These are phyloP conservation scores for Tetradesmus obliquus DNA, from an alignment of 139 green algal species.

Conservation along the genomic window DNA sequence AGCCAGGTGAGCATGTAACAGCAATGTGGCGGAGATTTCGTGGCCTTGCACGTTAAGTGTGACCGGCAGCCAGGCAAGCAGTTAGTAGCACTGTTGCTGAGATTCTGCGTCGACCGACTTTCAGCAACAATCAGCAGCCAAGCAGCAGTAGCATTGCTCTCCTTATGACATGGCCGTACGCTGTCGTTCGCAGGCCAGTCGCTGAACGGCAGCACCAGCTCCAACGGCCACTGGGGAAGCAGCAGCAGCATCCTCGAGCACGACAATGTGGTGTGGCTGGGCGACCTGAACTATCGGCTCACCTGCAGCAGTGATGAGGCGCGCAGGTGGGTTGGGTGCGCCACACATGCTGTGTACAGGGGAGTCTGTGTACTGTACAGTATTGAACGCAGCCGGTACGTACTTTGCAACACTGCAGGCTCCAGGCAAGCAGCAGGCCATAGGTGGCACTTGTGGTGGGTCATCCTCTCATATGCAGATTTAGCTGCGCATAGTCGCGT, in stretches of 20 bases:
- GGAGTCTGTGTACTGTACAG: too few species aligned
- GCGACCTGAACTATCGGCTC: constrained; percentile 93
- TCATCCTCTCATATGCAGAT: too few species aligned
- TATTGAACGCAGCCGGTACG: too few species aligned
- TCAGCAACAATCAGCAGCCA: too few species aligned
- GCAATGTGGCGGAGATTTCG: too few species aligned
- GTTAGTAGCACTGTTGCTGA: neutral
- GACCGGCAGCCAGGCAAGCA: too few species aligned
- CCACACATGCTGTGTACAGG: neutral
- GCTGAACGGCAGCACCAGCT: constrained; percentile 23
- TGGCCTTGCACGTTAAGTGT: neutral
- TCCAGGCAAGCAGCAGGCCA: neutral
- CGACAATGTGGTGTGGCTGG: constrained; percentile 81
- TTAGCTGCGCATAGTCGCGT: too few species aligned
- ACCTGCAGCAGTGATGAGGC: constrained; percentile 23
- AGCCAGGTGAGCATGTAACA: neutral
- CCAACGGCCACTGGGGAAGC: constrained; percentile 54
- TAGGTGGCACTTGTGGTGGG: too few species aligned
- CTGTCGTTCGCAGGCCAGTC: neutral
- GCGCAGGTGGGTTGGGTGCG: neutral
- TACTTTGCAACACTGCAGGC: neutral
- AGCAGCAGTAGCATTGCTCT: too few species aligned
- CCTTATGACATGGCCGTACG: neutral
- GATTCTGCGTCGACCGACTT: too few species aligned
- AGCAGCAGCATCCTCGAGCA: constrained; percentile 48